These are phyloP conservation scores for Solanum hybrid DNA, from an alignment of 305 asterid species.

Conservation along the genomic window DNA sequence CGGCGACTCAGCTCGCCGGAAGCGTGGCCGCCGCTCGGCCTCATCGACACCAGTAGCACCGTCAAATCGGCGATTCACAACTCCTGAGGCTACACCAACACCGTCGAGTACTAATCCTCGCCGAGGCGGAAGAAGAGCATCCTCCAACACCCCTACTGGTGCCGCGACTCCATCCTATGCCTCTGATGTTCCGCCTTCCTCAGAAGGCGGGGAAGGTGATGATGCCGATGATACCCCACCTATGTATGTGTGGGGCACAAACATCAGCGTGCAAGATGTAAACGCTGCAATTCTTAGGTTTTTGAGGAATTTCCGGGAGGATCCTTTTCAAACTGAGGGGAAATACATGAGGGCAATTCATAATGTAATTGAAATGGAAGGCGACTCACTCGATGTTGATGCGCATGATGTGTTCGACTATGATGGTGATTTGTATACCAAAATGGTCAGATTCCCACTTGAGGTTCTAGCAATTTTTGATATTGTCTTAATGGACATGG, in stretches of 20 bases:
- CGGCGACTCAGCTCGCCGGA: conserved; percentile 43
- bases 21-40: conserved; percentile 47
- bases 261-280: conserved; percentile 70
- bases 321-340: conserved; percentile 54
- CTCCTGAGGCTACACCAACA: conserved; percentile 69
- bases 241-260: conserved; percentile 94
- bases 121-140: conserved; percentile 36
- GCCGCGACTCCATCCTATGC: conserved; percentile 63
- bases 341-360: conserved; percentile 68
- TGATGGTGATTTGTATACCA: conserved; percentile 64
- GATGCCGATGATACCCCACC: conserved; percentile 63
- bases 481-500: conserved; percentile 86
- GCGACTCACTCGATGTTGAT: conserved; percentile 91
- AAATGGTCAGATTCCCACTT: conserved; percentile 88
- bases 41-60: conserved; percentile 51
- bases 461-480: conserved; percentile 93
- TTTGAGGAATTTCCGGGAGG: conserved; percentile 72
- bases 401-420: conserved; percentile 69
- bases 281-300: conserved; percentile 75
- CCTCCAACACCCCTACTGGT: conserved; percentile 25
- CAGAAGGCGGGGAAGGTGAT: conserved; percentile 62
- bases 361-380: conserved; percentile 73
- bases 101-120: conserved; percentile 42
- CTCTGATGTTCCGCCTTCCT: conserved; percentile 54
- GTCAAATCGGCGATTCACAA: conserved; percentile 35